Conservation (phyloP, 768 basidiomycete species). For the Galerina sulciceps region DNA sequence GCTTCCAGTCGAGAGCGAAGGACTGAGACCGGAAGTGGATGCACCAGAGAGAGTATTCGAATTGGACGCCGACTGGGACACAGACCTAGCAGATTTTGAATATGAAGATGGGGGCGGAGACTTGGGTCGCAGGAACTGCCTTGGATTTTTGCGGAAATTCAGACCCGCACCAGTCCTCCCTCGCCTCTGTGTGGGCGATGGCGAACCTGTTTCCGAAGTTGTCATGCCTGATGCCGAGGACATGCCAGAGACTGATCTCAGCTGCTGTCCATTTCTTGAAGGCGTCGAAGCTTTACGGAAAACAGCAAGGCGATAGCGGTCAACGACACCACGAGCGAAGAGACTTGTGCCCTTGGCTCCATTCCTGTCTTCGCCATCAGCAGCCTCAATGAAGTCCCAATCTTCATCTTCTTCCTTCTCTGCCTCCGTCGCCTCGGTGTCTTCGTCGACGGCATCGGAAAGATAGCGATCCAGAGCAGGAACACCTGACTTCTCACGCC, state of each 20-base stretch:
- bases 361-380: conserved; percentile 82
- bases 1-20: conserved; percentile 62
- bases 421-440: conserved; percentile 42
- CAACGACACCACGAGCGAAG: conserved; percentile 91
- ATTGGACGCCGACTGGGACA: conserved; percentile 43
- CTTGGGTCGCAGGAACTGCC: conserved; percentile 75
- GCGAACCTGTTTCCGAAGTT: conserved; percentile 43
- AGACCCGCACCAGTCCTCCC: conserved; percentile 66
- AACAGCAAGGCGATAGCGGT: conserved; percentile 83
- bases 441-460: conserved; percentile 56
- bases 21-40: conserved; percentile 51
- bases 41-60: conserved; percentile 51
- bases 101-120: conserved; percentile 62
- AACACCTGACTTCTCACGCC: conserved; percentile 84
- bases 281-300: conserved; percentile 85
- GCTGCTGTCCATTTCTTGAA: conserved; percentile 26
- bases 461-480: conserved; percentile 78
- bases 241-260: conserved; percentile 58
- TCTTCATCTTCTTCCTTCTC: conserved; percentile 78
- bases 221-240: conserved; percentile 57
- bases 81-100: conserved; percentile 43
- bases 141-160: conserved; percentile 73
- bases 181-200: conserved; percentile 60
- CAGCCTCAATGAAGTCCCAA: conserved; percentile 90
- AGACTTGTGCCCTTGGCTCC: conserved; percentile 80